These are phyloP conservation scores for Colletotrichum liaoningense DNA, from an alignment of 2,329 filamentous ascomycete genomes.

Conservation along the genomic window DNA sequence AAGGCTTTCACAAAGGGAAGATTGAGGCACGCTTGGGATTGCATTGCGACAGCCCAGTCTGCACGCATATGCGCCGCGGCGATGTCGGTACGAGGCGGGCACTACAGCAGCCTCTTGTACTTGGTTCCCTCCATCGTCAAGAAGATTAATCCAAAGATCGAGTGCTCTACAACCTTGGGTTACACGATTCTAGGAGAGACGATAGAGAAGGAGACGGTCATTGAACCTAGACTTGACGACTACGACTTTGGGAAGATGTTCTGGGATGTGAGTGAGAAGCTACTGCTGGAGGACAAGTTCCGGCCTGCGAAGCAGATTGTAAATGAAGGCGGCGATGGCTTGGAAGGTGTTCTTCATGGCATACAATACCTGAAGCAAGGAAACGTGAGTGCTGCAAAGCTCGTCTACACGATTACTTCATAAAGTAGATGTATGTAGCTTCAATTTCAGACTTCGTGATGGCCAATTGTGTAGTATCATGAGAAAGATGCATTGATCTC, in stretches of 20 bases:
- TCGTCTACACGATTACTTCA: conserved; percentile 54
- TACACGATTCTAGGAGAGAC: conserved; percentile 54
- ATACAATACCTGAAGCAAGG: conserved; percentile 37
- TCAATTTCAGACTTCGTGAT: background rate
- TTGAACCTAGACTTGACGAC: conserved; percentile 43
- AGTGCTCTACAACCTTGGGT: conserved; percentile 46
- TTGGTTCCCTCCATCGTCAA: conserved; percentile 49
- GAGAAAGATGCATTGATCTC: background rate
- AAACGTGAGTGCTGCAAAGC: conserved; percentile 54
- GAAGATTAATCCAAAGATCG: conserved; percentile 47
- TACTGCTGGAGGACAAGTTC: conserved; percentile 51
- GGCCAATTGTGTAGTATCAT: background rate
- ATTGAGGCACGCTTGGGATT: conserved; percentile 51
- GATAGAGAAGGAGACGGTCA: conserved; percentile 40
- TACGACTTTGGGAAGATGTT: conserved; percentile 51
- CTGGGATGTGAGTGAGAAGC: conserved; percentile 45
- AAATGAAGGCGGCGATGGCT: conserved; percentile 42
- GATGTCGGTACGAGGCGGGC: conserved; percentile 43
- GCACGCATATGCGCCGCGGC: conserved; percentile 46
- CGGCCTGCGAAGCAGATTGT: conserved; percentile 46
- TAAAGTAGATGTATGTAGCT: background rate
- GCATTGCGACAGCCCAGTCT: conserved; percentile 42
- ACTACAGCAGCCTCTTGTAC: conserved; percentile 55
- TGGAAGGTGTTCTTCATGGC: conserved; percentile 47
- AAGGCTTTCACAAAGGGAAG: conserved; percentile 39